A percentile compares a stretch with the other conserved stretches of the same genome.
Conservation (phyloP, 108 stramenopile species). For the Seminavis robusta region DNA sequence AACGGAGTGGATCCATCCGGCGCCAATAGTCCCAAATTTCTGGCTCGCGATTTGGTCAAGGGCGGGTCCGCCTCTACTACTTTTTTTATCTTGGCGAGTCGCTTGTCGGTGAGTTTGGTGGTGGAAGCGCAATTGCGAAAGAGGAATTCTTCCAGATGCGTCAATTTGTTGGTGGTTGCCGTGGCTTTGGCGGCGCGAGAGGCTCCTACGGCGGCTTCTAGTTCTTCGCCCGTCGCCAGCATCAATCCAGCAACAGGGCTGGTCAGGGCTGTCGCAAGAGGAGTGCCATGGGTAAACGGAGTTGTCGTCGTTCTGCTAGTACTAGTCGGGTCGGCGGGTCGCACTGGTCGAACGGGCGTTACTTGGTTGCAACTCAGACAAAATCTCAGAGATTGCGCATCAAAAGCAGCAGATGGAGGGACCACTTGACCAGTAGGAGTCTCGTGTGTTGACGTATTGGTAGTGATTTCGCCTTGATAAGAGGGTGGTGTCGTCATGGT, state of each 20-base stretch:
- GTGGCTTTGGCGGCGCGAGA: slow-evolving; percentile 21
- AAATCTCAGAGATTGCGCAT: not conserved
- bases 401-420: not conserved
- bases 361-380: not conserved
- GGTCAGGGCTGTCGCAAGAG: not conserved
- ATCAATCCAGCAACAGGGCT: not conserved
- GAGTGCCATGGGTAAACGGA: not conserved
- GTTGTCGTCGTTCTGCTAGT: slow-evolving; percentile 3
- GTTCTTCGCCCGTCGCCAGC: not conserved
- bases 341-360: not conserved
- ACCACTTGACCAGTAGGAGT: not conserved
- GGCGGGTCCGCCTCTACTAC: slow-evolving; percentile 29
- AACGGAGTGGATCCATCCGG: slow-evolving; percentile 82
- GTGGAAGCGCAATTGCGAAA: slow-evolving; percentile 33
- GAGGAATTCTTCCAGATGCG: slow-evolving; percentile 27
- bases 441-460: not conserved
- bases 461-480: not conserved
- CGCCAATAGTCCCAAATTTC: slow-evolving; percentile 32
- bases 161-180: slow-evolving; percentile 7
- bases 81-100: slow-evolving; percentile 27
- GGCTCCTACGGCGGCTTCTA: not conserved
- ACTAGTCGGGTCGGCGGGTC: not conserved
- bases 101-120: slow-evolving; percentile 31
- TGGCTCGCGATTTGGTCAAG: slow-evolving; percentile 35
- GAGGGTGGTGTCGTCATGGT: slow-evolving; percentile 1